Conservation (phyloP, 106 monocot species). For the Dioscorea dumetorum region DNA sequence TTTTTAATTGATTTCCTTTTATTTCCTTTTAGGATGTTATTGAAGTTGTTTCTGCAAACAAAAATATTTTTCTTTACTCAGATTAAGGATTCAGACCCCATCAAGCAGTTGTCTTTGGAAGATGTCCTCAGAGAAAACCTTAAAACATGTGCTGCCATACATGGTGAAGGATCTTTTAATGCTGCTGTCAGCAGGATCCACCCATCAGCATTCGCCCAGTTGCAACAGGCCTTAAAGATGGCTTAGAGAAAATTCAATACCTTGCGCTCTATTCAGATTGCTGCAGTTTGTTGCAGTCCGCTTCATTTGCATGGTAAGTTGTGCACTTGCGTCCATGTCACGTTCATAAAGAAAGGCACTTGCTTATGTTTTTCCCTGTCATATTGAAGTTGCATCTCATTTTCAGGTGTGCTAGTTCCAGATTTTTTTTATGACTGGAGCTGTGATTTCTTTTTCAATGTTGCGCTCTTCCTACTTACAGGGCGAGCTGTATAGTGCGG, state of each 20-base stretch:
- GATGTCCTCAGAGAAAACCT: conserved; percentile 76
- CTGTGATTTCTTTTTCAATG: too few species aligned
- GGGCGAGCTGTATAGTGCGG: too few species aligned
- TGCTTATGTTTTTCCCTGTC: too few species aligned
- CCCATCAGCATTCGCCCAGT: conserved; percentile 87
- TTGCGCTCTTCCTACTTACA: too few species aligned
- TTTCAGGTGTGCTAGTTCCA: too few species aligned
- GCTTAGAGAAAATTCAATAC: conserved; percentile 12
- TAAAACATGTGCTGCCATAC: conserved; percentile 73
- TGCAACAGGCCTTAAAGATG: conserved; percentile 84
- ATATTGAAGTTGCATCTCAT: too few species aligned
- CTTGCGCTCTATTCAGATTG: not conserved
- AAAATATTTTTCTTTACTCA: conserved; percentile 15
- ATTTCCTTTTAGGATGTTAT: not conserved
- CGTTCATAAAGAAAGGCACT: too few species aligned
- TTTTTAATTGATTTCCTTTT: not conserved
- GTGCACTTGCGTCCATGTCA: too few species aligned
- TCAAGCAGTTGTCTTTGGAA: conserved; percentile 79
- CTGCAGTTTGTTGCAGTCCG: not conserved
- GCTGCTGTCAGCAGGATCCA: conserved; percentile 83
- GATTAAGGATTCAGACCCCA: conserved; percentile 93
- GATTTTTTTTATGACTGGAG: too few species aligned
- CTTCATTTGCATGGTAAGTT: not conserved
- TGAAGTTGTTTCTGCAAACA: not conserved
- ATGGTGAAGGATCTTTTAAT: conserved; percentile 81